Evolutionary conservation across 768 basidiomycete genomes (phyloP), one percentile per base, ranked within the genome.

Genomic region (Suillus fuscotomentosus): DNA sequence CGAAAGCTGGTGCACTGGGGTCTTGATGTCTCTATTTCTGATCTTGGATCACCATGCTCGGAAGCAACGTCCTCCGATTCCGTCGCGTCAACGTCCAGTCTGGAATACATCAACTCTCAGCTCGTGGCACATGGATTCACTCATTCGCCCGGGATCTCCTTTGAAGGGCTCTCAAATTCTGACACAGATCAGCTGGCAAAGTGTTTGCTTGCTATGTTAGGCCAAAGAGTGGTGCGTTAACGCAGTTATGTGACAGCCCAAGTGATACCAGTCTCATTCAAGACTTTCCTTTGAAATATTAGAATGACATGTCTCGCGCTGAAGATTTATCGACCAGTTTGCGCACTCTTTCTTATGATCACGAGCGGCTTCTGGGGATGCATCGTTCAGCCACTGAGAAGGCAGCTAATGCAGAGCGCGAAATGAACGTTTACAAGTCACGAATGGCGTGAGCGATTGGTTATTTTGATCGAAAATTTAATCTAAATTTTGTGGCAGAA

Each of bases 91-190:
- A 77, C 79, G 0, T 89, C 89, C 4, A 89, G 84, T 64, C 73
- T 92, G 31, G 88, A 92, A 63, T 94, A 91, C 71, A 82, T 94
- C 71, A 95, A 94, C 71, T 80, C 88, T 22, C 94, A 95, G 68
- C 84, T 95, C 7, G 76, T 92, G 56, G 88, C 93, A 3, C 93
- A 95, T 77, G 94, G 94, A 9, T 95, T 91, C 68, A 76, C 83
- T 1, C 70, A 84, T 11, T 70, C 82, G 1, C 86, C 88, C 0
- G 92, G 93, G 0, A 75, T 95, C 22, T 85, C 80, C 14, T 78
- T 95, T 43, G 90, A 91, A 0, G 89, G 89, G 0, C 75, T 89
- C 14, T 80, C 85, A 0, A 81, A 81, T 56, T 72, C 81, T 4
- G 82, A 89, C 41, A 79, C 82, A 20, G 87, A 89, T 22, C 77